These are phyloP conservation scores for Tanacetum coccineum DNA, from an alignment of 129 eudicot genomes.

Conservation along the genomic window DNA sequence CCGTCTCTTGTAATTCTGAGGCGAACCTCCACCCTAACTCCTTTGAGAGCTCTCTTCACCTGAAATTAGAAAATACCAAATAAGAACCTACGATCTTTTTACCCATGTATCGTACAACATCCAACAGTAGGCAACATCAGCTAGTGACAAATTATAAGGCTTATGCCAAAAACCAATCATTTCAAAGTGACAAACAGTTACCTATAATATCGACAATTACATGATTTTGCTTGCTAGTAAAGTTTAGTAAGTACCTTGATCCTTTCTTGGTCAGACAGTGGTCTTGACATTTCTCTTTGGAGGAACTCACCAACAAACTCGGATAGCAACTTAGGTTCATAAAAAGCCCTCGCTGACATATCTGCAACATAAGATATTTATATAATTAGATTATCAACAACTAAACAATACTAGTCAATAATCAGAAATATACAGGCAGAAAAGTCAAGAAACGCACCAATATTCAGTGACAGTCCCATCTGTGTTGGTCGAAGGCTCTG, in stretches of 20 bases:
- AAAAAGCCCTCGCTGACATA: slow-evolving; percentile 70
- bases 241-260: slow-evolving; percentile 41
- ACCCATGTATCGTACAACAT: too few relatives aligned
- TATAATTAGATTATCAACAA: neutral
- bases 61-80: slow-evolving; percentile 9
- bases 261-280: slow-evolving; percentile 53
- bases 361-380: slow-evolving; percentile 32
- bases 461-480: slow-evolving; percentile 74
- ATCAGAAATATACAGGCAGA: neutral
- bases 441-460: slow-evolving; percentile 35
- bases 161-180: too few relatives aligned
- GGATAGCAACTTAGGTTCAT: slow-evolving; percentile 31
- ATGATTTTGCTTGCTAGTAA: neutral
- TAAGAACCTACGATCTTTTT: too few relatives aligned
- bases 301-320: slow-evolving; percentile 54
- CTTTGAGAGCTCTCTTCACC: slow-evolving; percentile 63
- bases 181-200: too few relatives aligned
- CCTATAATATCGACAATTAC: neutral
- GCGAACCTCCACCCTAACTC: slow-evolving; percentile 37
- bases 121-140: too few relatives aligned
- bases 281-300: slow-evolving; percentile 37
- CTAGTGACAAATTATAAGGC: neutral
- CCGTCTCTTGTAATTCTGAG: slow-evolving; percentile 16
- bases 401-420: neutral
- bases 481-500: slow-evolving; percentile 82